phyloP scores from a whole-genome alignment of 768 basidiomycete genomes.

The Suillus subaureus region DNA sequence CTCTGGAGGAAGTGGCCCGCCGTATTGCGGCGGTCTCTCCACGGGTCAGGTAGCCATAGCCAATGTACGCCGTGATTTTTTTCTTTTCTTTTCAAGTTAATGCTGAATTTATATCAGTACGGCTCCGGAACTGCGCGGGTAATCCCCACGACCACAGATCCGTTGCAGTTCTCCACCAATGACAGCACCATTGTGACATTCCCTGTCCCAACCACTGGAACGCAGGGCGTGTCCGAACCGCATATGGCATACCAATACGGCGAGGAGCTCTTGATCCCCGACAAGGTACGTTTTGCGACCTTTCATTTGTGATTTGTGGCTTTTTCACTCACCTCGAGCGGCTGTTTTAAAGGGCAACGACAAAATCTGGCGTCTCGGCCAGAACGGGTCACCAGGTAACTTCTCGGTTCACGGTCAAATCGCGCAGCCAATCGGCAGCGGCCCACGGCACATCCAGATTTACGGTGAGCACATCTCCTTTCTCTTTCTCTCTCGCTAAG shows the following conservation, averaged over 20 bases:
- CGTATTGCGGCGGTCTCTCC: conserved; percentile 51
- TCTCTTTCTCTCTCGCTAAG: not conserved
- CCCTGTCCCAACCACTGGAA: conserved; percentile 41
- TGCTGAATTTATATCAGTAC: conserved; percentile 40
- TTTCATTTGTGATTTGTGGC: not conserved
- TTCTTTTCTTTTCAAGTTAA: no score
- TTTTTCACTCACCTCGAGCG: not conserved
- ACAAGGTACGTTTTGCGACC: conserved; percentile 49
- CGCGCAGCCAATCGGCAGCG: conserved; percentile 60
- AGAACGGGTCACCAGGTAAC: conserved; percentile 42
- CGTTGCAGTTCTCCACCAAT: conserved; percentile 32
- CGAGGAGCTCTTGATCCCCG: conserved; percentile 62
- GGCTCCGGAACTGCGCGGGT: conserved; percentile 55
- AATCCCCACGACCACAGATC: conserved; percentile 46
- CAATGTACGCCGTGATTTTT: conserved; percentile 44
- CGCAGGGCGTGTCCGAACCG: conserved; percentile 51
- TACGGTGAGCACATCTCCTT: conserved; percentile 27
- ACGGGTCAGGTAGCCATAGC: conserved; percentile 61
- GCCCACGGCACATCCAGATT: conserved; percentile 56
- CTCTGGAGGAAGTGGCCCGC: conserved; percentile 54
- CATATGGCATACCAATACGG: conserved; percentile 65
- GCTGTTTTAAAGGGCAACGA: conserved; percentile 53
- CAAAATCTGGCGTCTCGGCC: conserved; percentile 66
- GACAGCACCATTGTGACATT: conserved; percentile 52
- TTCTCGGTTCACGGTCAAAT: conserved; percentile 65